Base-by-base conservation (phyloP, 192 early-diverging fungal species). In the Coemansia sp. region DNA sequence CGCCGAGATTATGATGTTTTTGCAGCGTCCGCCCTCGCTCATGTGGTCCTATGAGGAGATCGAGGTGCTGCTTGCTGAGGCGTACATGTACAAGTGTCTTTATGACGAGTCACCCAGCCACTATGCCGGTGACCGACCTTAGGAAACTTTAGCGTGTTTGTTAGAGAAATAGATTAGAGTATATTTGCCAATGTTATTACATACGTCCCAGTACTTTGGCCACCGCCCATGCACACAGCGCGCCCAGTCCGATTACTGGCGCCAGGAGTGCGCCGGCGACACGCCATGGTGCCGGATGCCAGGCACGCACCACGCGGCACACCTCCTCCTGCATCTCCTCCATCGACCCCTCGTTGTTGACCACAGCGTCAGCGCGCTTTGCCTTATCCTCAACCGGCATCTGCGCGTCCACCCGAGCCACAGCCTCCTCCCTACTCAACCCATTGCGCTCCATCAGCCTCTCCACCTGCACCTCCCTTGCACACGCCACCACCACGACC, bases 31-130 rank as follows among this genome's bases (percentile, higher is more conserved):
- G 45, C 95, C 97, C 0, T 94, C 97, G 10, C 67, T 82, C 23
- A 67, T 83, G 15, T 99, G 97, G 97, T 73, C 67, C 17, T 86
- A 90, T 43, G 89, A 92, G 71, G 95, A 99, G 60, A 88, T 98
- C 23, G 94, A 99, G 71, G 71, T 97, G 37, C 74, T 99, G 58
- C 68, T 99, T 27, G 90, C 93, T 0, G 94, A 99, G 61, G 97
- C 95, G 4, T 99, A 88, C 71, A 93, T 96, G 91, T 93, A 88
- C 89, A 98, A 99, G 75, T 87, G 84, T 6, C 82, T 98, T 27
- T 99, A 95, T 73, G 93, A 95, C 65, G 83, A 91, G 53, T 89
- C 93, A 15, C 94, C 93, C 23, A 90, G 80, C 60, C 96, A 98
- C 69, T 82, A 70, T 18, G n/a, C 60, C 30, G 50, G 41, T 12